Percentiles rank a stretch among this genome's conserved stretches.
phyloP scores from a whole-genome alignment of 495 filamentous ascomycete genomes.

The Amorphotheca resinae region DNA sequence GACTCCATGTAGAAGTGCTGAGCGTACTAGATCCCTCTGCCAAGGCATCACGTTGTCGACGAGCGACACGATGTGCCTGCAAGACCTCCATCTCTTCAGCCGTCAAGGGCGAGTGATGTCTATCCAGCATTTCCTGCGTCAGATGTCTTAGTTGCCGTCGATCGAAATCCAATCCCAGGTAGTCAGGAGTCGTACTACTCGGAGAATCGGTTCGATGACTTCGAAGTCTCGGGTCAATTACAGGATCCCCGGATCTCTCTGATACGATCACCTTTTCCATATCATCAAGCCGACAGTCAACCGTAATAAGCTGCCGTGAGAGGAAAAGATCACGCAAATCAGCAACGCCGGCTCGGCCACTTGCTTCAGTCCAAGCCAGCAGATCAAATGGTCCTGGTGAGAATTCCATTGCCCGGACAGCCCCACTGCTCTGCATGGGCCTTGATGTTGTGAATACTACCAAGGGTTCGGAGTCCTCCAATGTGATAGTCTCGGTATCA shows the following conservation, averaged over 20 bases:
- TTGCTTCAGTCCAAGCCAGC: constrained; percentile 85
- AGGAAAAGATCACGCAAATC: constrained; percentile 69
- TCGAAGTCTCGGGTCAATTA: constrained; percentile 19
- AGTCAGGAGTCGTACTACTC: constrained; percentile 15
- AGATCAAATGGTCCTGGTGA: constrained; percentile 83
- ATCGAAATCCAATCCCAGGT: constrained; percentile 16
- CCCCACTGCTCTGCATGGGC: constrained; percentile 49
- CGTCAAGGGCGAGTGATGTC: constrained; percentile 25
- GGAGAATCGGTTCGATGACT: constrained; percentile 9
- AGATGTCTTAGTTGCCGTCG: constrained; percentile 16
- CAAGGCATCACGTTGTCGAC: constrained; percentile 28
- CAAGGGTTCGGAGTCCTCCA: constrained; percentile 27
- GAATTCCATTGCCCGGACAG: constrained; percentile 84
- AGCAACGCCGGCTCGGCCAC: constrained; percentile 68
- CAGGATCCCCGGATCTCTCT: constrained; percentile 8
- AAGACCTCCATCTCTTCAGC: constrained; percentile 35
- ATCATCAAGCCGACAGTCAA: constrained; percentile 47
- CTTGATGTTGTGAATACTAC: constrained; percentile 43
- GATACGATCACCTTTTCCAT: constrained; percentile 14
- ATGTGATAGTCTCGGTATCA: constrained; percentile 26
- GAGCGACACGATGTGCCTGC: constrained; percentile 34
- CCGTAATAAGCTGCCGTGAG: constrained; percentile 58
- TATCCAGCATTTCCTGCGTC: constrained; percentile 15
- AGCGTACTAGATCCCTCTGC: constrained; percentile 14
- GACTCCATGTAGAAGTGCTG: constrained; percentile 1